These are phyloP conservation scores for Cyberlindnera lachancei DNA, from an alignment of 805 yeast species.

Conservation along the genomic window DNA sequence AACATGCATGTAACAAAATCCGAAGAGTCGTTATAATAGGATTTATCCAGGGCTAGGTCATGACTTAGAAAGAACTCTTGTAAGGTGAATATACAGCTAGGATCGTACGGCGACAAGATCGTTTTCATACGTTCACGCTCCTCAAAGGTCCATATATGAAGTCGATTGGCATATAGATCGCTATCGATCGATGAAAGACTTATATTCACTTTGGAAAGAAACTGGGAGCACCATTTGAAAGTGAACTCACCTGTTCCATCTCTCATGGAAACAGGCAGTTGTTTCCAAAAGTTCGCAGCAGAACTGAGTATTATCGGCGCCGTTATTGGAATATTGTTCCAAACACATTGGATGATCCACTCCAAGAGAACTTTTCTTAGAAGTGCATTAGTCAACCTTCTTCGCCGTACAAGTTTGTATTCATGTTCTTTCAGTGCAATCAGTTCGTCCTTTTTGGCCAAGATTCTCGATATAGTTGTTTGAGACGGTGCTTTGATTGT, in stretches of 20 bases:
- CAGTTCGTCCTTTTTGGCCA: conserved; percentile 48
- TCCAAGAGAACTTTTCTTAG: conserved; percentile 55
- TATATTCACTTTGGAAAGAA: conserved; percentile 40
- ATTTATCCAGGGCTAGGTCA: conserved; percentile 52
- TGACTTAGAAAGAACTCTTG: conserved; percentile 57
- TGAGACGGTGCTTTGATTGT: conserved; percentile 52
- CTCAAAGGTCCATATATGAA: conserved; percentile 55
- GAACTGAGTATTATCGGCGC: conserved; percentile 58
- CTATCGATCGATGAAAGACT: conserved; percentile 39
- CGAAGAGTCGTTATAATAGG: conserved; percentile 35
- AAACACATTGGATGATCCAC: conserved; percentile 60
- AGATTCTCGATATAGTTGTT: conserved; percentile 56
- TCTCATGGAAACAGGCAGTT: conserved; percentile 43
- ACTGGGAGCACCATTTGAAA: conserved; percentile 49
- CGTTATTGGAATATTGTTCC: conserved; percentile 61
- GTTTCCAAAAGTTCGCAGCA: conserved; percentile 56
- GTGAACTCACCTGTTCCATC: conserved; percentile 62
- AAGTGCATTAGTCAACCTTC: conserved; percentile 42
- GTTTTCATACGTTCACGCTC: conserved; percentile 44
- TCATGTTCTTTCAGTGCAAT: conserved; percentile 44
- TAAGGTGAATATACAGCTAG: conserved; percentile 47
- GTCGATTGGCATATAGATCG: conserved; percentile 33
- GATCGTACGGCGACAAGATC: conserved; percentile 37
- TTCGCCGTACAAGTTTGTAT: conserved; percentile 41
- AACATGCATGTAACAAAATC: conserved; percentile 48